Percentiles rank a stretch among this genome's conserved stretches.
Evolutionary conservation across 2,329 filamentous ascomycete genomes (phyloP).

Genomic region (Cercospora berteroae): DNA sequence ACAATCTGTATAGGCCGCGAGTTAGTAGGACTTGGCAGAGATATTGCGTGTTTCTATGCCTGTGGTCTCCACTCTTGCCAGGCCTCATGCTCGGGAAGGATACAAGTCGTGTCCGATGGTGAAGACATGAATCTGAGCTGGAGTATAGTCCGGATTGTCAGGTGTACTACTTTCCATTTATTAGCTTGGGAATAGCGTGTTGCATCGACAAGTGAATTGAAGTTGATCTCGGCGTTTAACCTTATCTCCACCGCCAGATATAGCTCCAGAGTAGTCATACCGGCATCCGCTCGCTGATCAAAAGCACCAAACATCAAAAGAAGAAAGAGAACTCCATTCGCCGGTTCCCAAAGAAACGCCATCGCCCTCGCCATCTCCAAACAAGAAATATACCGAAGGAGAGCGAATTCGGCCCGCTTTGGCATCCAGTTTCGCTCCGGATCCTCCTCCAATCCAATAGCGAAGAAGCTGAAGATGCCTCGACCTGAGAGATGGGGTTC

Average conservation of each 20-base stretch:
- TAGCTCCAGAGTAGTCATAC: neutral
- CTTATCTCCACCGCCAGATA: neutral
- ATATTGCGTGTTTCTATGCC: neutral
- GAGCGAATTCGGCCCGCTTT: no score
- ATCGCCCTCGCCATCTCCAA: neutral
- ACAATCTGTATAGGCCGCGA: no score
- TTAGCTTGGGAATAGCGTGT: no score
- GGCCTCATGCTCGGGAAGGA: neutral
- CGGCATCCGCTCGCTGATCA: neutral
- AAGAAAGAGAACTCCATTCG: neutral
- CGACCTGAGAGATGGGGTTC: neutral
- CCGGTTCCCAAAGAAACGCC: neutral
- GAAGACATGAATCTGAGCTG: neutral
- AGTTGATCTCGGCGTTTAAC: neutral
- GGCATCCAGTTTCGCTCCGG: neutral
- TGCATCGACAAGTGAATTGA: no score
- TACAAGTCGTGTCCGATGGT: neutral
- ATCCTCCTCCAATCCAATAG: neutral
- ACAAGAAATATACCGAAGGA: neutral
- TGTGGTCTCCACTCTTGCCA: neutral
- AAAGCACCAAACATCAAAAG: neutral
- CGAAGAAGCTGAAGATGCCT: neutral
- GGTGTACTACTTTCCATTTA: neutral
- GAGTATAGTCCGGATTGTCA: neutral
- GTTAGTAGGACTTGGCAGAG: neutral